Evolutionary conservation across 805 yeast genomes (phyloP).

Genomic region (Barnettozyma botsteinii): DNA sequence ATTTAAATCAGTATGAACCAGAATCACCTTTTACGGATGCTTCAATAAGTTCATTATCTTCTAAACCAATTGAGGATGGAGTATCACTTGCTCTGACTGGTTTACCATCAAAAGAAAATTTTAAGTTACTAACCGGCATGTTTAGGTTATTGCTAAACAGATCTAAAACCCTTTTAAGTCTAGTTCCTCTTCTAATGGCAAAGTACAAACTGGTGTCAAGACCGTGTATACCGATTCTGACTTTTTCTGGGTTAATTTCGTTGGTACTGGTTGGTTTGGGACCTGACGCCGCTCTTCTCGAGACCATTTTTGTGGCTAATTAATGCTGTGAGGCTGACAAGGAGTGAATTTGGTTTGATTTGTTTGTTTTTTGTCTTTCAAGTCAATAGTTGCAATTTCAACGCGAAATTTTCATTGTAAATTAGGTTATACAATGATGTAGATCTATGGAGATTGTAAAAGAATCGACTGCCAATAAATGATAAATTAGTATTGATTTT

Average conservation of each 20-base stretch:
- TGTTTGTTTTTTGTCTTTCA: no score
- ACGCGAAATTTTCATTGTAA: no score
- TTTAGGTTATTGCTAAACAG: conserved; percentile 11
- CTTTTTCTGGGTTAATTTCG: conserved; percentile 5
- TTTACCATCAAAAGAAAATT: conserved; percentile 10
- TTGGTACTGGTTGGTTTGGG: not conserved
- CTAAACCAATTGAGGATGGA: conserved; percentile 9
- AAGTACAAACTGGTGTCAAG: conserved; percentile 13
- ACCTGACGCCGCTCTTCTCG: not conserved
- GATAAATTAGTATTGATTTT: no score
- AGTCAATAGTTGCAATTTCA: no score
- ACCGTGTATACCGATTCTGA: conserved; percentile 17
- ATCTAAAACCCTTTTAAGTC: conserved; percentile 14
- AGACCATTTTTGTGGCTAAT: not conserved
- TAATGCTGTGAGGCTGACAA: no score
- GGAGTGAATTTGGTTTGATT: no score
- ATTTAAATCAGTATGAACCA: not conserved
- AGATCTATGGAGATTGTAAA: no score
- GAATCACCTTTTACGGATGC: conserved; percentile 6
- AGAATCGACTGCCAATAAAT: no score
- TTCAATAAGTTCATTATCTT: conserved; percentile 11
- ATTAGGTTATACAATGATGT: no score
- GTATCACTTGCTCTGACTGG: conserved; percentile 5
- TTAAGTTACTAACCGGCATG: conserved; percentile 1
- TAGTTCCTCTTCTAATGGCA: conserved; percentile 12